phyloP scores from a whole-genome alignment of 2,329 filamentous ascomycete genomes.

The Phyllosticta citribraziliensis region DNA sequence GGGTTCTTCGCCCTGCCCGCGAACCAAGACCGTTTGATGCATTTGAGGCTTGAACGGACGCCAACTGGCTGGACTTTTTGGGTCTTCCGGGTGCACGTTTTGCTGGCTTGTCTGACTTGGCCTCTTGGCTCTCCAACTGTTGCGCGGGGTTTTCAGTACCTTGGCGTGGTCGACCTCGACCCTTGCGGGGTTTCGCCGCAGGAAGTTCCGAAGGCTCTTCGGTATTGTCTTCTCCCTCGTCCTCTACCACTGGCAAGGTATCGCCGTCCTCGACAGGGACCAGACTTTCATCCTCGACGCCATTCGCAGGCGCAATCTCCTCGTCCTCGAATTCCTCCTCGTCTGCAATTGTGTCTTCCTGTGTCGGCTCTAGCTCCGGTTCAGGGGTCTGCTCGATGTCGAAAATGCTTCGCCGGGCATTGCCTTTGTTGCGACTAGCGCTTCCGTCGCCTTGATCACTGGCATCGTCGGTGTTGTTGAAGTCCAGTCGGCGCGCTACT shows the following conservation, averaged over 20 bases:
- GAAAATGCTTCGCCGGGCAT: constrained; percentile 22
- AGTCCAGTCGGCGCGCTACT: constrained; percentile 48
- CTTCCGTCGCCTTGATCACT: constrained; percentile 20
- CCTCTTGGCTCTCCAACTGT: constrained; percentile 18
- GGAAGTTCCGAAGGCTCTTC: constrained; percentile 14
- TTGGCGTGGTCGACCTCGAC: constrained; percentile 12
- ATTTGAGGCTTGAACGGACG: constrained; percentile 1
- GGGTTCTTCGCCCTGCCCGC: not conserved
- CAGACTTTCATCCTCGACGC: constrained; percentile 20
- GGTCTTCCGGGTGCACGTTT: constrained; percentile 3
- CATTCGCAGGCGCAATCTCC: constrained; percentile 15
- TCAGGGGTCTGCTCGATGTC: constrained; percentile 25
- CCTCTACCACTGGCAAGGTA: constrained; percentile 18
- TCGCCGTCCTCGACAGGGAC: constrained; percentile 22
- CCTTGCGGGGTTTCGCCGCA: constrained; percentile 15
- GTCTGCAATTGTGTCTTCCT: constrained; percentile 25
- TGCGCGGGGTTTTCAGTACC: constrained; percentile 20
- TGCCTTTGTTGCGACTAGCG: constrained; percentile 18
- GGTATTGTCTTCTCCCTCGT: constrained; percentile 19
- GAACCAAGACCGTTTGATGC: not conserved
- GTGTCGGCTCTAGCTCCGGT: constrained; percentile 17
- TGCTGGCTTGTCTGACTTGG: constrained; percentile 6
- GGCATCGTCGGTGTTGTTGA: constrained; percentile 25
- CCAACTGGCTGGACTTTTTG: not conserved
- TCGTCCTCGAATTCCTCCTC: constrained; percentile 22